Evolutionary conservation across 2,329 filamentous ascomycete species (phyloP).

Genomic region (Botrytis medusae): DNA sequence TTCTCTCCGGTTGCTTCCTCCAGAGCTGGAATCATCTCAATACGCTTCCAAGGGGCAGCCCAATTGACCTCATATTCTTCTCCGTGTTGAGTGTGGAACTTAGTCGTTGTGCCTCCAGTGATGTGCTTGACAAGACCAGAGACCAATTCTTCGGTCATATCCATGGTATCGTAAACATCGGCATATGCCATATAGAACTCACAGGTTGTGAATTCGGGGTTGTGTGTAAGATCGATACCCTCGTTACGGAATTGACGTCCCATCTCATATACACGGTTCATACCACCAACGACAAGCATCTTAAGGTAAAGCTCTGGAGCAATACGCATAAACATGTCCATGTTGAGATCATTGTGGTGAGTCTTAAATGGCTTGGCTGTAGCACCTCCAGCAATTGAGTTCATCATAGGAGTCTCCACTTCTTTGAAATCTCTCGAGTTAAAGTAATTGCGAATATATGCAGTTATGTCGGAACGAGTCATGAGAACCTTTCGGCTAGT

Average conservation of each 20-base stretch:
- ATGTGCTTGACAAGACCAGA: constrained; percentile 85
- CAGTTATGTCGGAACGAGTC: constrained; percentile 82
- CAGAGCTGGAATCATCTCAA: constrained; percentile 94
- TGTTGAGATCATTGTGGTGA: constrained; percentile 92
- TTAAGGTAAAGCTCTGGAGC: constrained; percentile 97
- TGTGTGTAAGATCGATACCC: constrained; percentile 88
- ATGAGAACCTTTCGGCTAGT: constrained; percentile 78
- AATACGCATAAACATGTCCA: constrained; percentile 92
- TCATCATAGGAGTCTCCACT: constrained; percentile 97
- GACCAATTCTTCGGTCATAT: constrained; percentile 89
- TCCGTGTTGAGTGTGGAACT: constrained; percentile 81
- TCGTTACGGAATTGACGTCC: constrained; percentile 96
- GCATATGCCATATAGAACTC: constrained; percentile 97
- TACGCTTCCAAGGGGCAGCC: constrained; percentile 87
- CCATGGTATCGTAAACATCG: constrained; percentile 88
- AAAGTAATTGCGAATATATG: constrained; percentile 84
- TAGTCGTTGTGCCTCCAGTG: constrained; percentile 81
- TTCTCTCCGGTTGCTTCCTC: constrained; percentile 89
- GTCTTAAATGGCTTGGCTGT: constrained; percentile 94
- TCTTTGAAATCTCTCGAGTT: constrained; percentile 86
- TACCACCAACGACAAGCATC: constrained; percentile 88
- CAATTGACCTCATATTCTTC: constrained; percentile 92
- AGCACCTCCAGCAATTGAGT: constrained; percentile 90
- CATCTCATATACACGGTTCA: constrained; percentile 94
- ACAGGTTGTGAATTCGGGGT: constrained; percentile 95